phyloP scores from a whole-genome alignment of 2,329 filamentous ascomycete species.

The Aspergillus novofumigatus region DNA sequence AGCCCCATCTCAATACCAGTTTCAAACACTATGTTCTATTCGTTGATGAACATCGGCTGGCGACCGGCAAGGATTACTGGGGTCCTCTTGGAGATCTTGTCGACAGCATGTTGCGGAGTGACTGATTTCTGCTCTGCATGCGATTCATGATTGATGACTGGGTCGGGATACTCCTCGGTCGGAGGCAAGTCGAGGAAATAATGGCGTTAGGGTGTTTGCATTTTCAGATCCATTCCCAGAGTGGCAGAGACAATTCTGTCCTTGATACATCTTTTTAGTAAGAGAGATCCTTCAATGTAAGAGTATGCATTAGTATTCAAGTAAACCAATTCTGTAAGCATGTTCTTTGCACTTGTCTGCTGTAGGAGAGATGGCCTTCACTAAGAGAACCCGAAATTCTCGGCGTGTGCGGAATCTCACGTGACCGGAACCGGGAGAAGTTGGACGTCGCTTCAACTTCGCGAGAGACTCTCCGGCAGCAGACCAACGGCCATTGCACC shows the following conservation, averaged over 20 bases:
- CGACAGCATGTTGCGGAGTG: constrained; percentile 94
- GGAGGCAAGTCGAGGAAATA: constrained; percentile 2
- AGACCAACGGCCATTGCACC: constrained; percentile 13
- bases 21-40: constrained; percentile 99
- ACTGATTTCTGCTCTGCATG: constrained; percentile 47
- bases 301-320: background rate
- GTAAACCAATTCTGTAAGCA: background rate
- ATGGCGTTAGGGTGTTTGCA: constrained; percentile 15
- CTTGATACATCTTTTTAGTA: background rate
- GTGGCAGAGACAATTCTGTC: constrained; percentile 3
- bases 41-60: constrained; percentile 91
- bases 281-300: background rate
- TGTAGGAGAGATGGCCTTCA: background rate
- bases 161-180: constrained; percentile 2
- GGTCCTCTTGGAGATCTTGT: constrained; percentile 92
- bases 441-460: constrained; percentile 21
- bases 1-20: constrained; percentile 96
- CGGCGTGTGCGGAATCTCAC: constrained; percentile 25
- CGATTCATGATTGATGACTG: background rate
- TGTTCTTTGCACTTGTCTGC: background rate
- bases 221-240: constrained; percentile 1
- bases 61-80: constrained; percentile 95
- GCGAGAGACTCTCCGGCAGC: constrained; percentile 6
- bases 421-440: constrained; percentile 25
- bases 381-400: constrained; percentile 16